phyloP scores from a whole-genome alignment of 495 filamentous ascomycete genomes.

The Choiromyces venosus region DNA sequence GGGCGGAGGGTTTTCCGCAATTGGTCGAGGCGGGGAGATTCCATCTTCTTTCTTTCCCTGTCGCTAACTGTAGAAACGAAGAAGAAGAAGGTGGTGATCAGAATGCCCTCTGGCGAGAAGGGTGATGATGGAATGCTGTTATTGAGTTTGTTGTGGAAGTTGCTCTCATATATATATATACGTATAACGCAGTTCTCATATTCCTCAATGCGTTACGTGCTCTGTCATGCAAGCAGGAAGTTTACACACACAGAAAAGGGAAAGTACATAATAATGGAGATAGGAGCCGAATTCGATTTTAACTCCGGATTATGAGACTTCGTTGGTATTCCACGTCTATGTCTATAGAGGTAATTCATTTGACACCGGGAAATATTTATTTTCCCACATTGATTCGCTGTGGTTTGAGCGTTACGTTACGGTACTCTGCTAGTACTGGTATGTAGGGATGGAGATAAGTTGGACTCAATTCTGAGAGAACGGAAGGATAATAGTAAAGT shows the following conservation, averaged over 20 bases:
- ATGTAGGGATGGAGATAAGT: neutral
- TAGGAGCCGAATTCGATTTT: neutral
- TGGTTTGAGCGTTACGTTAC: too few relatives aligned
- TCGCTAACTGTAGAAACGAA: neutral
- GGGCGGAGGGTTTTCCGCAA: slow-evolving; percentile 8
- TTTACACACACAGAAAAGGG: neutral
- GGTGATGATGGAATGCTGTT: neutral
- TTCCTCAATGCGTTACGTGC: neutral
- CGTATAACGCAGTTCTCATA: neutral
- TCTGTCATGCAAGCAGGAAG: neutral
- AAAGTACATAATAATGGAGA: neutral
- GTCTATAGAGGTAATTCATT: too few relatives aligned
- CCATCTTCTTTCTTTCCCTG: slow-evolving; percentile 3
- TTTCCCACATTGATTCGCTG: too few relatives aligned
- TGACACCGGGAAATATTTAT: too few relatives aligned
- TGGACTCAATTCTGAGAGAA: neutral
- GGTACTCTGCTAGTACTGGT: too few relatives aligned
- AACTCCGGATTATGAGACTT: neutral
- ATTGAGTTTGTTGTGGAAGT: neutral
- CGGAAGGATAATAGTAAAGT: slow-evolving; percentile 45
- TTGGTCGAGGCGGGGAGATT: slow-evolving; percentile 7
- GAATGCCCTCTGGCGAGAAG: too few relatives aligned
- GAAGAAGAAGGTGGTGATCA: neutral
- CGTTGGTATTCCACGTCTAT: neutral
- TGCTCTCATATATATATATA: neutral